Evolutionary conservation across 495 filamentous ascomycete species (phyloP).

Genomic region (Xylaria telfairii): DNA sequence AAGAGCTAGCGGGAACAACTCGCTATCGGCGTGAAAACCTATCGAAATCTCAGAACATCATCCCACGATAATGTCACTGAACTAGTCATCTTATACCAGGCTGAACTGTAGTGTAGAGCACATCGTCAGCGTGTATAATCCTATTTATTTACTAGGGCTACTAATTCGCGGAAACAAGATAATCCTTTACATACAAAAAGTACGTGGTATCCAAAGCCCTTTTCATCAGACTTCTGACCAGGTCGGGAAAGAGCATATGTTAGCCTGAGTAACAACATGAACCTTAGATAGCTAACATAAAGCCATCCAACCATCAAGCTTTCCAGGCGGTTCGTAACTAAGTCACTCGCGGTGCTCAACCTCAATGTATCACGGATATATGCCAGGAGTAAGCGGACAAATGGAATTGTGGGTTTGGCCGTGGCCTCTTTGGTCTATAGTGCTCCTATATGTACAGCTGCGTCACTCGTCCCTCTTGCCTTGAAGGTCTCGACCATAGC

Average conservation of each 20-base stretch:
- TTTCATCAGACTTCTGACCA: neutral
- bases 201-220: neutral
- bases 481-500: neutral
- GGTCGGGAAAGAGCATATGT: neutral
- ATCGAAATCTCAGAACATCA: neutral
- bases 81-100: neutral
- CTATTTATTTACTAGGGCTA: neutral
- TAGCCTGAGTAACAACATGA: neutral
- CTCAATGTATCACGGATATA: neutral
- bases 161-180: neutral
- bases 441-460: conserved; percentile 38
- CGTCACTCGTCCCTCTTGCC: neutral
- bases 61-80: neutral
- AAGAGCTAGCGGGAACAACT: neutral
- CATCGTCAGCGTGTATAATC: neutral
- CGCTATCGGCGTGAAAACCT: neutral
- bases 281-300: neutral
- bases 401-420: conserved; percentile 26
- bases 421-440: conserved; percentile 35
- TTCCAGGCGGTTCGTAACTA: neutral
- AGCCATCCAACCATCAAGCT: neutral
- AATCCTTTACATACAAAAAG: neutral
- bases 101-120: neutral
- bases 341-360: neutral
- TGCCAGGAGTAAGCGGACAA: conserved; percentile 10